A percentile compares a stretch with the other conserved stretches of the same genome.
Evolutionary conservation across 768 basidiomycete genomes (phyloP).

Genomic region (Mycena indigotica): DNA sequence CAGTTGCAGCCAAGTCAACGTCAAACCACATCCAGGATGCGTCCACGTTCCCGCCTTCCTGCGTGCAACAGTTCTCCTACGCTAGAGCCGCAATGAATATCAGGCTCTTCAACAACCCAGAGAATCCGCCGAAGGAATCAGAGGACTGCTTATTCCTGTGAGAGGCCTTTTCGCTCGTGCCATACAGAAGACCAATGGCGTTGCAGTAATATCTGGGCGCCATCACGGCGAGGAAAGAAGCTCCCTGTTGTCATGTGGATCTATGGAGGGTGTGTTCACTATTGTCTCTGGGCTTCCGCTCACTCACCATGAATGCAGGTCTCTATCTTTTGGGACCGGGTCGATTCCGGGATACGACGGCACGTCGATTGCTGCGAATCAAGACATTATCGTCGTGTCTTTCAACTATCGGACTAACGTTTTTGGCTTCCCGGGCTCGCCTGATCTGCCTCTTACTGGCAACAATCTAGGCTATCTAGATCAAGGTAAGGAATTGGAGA

Average conservation of each 20-base stretch:
- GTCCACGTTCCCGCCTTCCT: conserved; percentile 6
- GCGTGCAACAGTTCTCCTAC: conserved; percentile 13
- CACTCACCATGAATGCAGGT: background rate
- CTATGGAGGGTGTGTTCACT: conserved; percentile 2
- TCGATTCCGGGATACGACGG: conserved; percentile 13
- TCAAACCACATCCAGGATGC: conserved; percentile 1
- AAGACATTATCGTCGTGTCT: conserved; percentile 8
- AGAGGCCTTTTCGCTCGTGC: background rate
- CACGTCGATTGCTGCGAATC: conserved; percentile 8
- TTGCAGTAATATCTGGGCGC: conserved; percentile 7
- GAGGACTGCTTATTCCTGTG: conserved; percentile 17
- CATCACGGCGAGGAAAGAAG: background rate
- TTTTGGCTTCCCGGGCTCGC: conserved; percentile 16
- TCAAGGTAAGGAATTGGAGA: conserved; percentile 22
- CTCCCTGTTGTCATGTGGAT: conserved; percentile 9
- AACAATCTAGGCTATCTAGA: conserved; percentile 30
- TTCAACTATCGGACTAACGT: conserved; percentile 21
- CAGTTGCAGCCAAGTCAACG: conserved; percentile 6
- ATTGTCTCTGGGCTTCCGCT: background rate
- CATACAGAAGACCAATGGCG: background rate
- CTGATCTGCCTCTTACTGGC: conserved; percentile 14
- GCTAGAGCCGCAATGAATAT: background rate
- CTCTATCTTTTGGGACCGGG: conserved; percentile 8
- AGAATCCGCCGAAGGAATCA: conserved; percentile 9
- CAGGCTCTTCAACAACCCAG: conserved; percentile 11